Evolutionary conservation across 23 red algal species (phyloP), one percentile per base, ranked within the genome.

Genomic region (Gracilaria vermiculophylla): DNA sequence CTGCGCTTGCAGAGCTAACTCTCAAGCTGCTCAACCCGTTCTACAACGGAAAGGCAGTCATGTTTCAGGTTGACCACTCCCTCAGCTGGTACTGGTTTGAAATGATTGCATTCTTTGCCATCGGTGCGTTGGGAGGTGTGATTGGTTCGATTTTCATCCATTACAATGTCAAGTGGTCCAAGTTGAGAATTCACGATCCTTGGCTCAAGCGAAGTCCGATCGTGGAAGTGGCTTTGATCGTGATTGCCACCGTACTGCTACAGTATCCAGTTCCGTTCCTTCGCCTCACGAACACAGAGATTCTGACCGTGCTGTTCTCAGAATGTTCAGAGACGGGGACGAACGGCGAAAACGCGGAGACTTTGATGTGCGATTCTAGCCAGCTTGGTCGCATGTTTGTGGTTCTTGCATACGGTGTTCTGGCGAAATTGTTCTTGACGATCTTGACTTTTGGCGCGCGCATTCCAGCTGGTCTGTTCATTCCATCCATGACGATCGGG

Each of bases 1-100:
- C 94, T 16, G 85, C 90, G 29, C 61, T 96, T 12, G 94, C 85
- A 17, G 94, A 89, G 28, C 77, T 96, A 31, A 90, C 89, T 58
- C 69, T 96, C 17, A 92, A 80, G 28, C 34, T 92, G 20, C 75
- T 92, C 77, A 90, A 91, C 81, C 94, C 94, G 34, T 91, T 80
- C 69, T 96, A 83, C 71, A 92, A 96, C 48, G 94, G 85, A 17
- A 75, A 82, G 40, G 81, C 85, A 28, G 86, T 96, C 40, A 91
- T 91, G 80, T 96, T 96, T 43, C 74, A 92, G 53, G 83, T 96
- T 31, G 40, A 92, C 7, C 81, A 87, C 65, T 77, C 82, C 31
- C 69, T 96, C 37, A 37, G 57, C 27, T 96, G 94, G 94, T 73
- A 92, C 25, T 96, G 94, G 94, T 96, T 96, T 86, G 94, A 96